phyloP scores from a whole-genome alignment of 306 rosid species.

The Castanea sativa region DNA sequence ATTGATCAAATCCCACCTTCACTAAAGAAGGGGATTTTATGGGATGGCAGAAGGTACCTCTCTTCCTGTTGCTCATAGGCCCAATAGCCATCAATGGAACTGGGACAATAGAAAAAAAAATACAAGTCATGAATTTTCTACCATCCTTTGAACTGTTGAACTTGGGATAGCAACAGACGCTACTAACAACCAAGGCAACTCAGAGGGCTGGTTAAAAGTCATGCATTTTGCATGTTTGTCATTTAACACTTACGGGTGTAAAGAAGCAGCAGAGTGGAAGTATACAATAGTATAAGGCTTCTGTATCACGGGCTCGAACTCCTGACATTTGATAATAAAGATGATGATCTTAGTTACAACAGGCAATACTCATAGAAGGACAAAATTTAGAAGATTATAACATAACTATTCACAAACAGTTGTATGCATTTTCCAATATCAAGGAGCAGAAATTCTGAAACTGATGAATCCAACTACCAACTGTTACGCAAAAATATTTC shows the following conservation, averaged over 20 bases:
- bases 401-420: background rate
- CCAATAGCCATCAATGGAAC: background rate
- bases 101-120: background rate
- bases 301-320: slow-evolving; percentile 94
- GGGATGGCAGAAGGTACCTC: slow-evolving; percentile 4
- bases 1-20: background rate
- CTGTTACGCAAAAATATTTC: background rate
- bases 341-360: background rate
- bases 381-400: background rate
- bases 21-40: background rate
- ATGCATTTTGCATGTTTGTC: slow-evolving; percentile 20
- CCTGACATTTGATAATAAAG: slow-evolving; percentile 52
- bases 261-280: slow-evolving; percentile 96
- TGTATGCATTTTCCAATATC: slow-evolving; percentile 9
- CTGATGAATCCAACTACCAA: background rate
- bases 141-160: too few species aligned
- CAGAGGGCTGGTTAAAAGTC: background rate
- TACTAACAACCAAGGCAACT: too few species aligned
- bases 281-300: slow-evolving; percentile 91
- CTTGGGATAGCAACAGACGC: too few species aligned
- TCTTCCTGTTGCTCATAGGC: background rate
- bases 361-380: background rate
- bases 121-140: background rate
- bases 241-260: slow-evolving; percentile 73
- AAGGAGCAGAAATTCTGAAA: slow-evolving; percentile 14